Evolutionary conservation across 73 alveolate species (phyloP).

Genomic region (Paramecium biaurelia): DNA sequence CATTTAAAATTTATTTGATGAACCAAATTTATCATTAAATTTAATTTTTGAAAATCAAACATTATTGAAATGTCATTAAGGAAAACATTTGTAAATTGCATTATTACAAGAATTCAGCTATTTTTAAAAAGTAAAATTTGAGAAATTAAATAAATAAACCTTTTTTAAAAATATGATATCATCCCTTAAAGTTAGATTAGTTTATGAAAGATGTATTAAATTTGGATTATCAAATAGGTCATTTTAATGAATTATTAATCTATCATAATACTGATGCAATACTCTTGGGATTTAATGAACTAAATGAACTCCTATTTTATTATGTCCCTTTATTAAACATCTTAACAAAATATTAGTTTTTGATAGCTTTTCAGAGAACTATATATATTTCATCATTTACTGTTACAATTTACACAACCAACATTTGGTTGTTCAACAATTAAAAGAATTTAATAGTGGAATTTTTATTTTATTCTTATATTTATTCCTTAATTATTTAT

Average conservation of each 20-base stretch:
- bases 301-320: background rate
- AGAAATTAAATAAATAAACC: background rate
- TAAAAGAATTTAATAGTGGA: background rate
- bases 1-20: background rate
- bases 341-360: background rate
- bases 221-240: background rate
- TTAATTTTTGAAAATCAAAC: slow-evolving; percentile 2
- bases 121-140: slow-evolving; percentile 3
- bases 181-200: background rate
- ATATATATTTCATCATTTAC: background rate
- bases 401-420: background rate
- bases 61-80: background rate
- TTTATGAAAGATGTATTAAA: background rate
- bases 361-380: slow-evolving; percentile 2
- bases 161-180: background rate
- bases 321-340: background rate
- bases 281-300: background rate
- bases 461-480: background rate
- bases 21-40: background rate
- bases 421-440: background rate
- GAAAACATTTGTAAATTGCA: background rate
- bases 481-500: background rate
- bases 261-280: background rate
- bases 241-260: background rate
- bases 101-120: background rate